Base-by-base conservation (phyloP, 2,329 filamentous ascomycete genomes). In the Phyllosticta citrichinensis region DNA sequence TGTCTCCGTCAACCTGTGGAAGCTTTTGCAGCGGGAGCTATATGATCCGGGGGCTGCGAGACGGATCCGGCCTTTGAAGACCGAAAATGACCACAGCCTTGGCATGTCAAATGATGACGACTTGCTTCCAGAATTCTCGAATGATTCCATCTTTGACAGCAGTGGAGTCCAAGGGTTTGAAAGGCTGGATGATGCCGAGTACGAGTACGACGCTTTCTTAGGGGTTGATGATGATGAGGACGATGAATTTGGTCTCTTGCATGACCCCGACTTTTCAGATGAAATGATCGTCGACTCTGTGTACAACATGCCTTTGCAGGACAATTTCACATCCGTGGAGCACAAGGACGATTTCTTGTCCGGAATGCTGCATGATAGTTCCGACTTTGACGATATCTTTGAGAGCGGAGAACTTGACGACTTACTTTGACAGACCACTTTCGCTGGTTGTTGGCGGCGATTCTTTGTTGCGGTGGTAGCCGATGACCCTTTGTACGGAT, bases 21-120 rank as follows among this genome's bases (percentile, higher is more conserved):
- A 55, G 27, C 58, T 60, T 51, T 20, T 63, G 40, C 60, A 62
- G 52, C 53, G 52, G 52, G 50, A 33, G 19, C 17, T 55, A 11
- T 63, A 62, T 52, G 62, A 62, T n/a, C 55, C 59, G 22, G 55
- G 52, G 22, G 56, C 60, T 33, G 19, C 50, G 17, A 51, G 33
- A 53, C 60, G 57, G 22, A 52, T 63, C n/a, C 60, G 62, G 52
- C 58, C 53, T 24, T 33, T 56, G 14, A 33, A 52, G 19, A 56
- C 40, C 11, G 24, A 17, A 47, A 47, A 47, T 8, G 14, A 19
- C 52, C 22, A 52, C 53, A 27, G 27, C 22, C 11, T 51, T 24
- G 52, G 20, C 20, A 14, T 17, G 11, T 30, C 9, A n/a, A 14
- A 53, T 12, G 52, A 53, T 19, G 52, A 53, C 10, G 52, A 53